Evolutionary conservation across 2,329 filamentous ascomycete genomes (phyloP).

Genomic region (Cordyceps pruinosa): DNA sequence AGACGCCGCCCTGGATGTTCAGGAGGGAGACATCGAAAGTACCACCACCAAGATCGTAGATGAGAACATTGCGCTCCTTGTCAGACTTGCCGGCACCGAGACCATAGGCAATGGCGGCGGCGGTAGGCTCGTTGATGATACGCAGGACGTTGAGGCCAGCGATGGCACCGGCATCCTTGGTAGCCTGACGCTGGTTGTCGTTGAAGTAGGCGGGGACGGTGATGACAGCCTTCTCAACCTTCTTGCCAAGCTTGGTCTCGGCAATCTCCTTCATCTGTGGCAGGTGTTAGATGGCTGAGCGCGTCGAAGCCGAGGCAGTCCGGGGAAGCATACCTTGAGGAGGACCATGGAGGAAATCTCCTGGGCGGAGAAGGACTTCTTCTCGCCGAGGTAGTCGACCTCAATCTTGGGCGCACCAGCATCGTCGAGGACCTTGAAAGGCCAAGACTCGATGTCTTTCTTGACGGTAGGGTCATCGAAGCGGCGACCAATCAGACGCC

Average conservation of each 20-base stretch:
- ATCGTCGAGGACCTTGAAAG: slow-evolving; percentile 95
- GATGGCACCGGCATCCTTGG: slow-evolving; percentile 89
- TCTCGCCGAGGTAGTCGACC: slow-evolving; percentile 93
- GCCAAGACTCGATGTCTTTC: slow-evolving; percentile 98
- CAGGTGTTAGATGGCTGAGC: slow-evolving; percentile 11
- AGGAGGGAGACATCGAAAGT: slow-evolving; percentile 99
- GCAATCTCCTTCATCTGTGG: slow-evolving; percentile 82
- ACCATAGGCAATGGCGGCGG: slow-evolving; percentile 90
- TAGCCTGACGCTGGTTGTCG: slow-evolving; percentile 93
- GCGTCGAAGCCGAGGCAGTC: background rate
- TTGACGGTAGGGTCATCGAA: slow-evolving; percentile 95
- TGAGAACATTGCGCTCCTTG: slow-evolving; percentile 80
- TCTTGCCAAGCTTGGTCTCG: slow-evolving; percentile 73
- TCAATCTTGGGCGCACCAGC: slow-evolving; percentile 83
- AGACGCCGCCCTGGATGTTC: slow-evolving; percentile 95
- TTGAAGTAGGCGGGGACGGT: slow-evolving; percentile 98
- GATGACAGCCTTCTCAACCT: slow-evolving; percentile 81
- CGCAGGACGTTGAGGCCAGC: slow-evolving; percentile 91
- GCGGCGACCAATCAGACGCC: slow-evolving; percentile 94
- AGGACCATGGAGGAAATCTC: slow-evolving; percentile 99
- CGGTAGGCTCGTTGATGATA: slow-evolving; percentile 94
- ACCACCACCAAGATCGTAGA: slow-evolving; percentile 96
- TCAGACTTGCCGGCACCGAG: slow-evolving; percentile 67
- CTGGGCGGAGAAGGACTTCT: slow-evolving; percentile 93
- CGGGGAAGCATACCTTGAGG: slow-evolving; percentile 64